Conservation (phyloP, 305 asterid species). For the Solanum hybrid region DNA sequence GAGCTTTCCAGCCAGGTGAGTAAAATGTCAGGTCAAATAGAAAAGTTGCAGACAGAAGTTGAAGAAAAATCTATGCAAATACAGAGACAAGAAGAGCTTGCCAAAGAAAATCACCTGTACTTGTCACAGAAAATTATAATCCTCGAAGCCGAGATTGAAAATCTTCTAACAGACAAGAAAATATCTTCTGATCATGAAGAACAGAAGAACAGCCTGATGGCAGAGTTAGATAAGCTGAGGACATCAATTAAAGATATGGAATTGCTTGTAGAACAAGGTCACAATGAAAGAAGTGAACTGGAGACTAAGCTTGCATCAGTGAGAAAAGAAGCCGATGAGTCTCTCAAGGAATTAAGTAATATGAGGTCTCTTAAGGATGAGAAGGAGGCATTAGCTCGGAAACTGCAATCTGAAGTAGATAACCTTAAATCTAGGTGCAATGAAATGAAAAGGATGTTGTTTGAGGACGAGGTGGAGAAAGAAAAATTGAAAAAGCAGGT, state of each 20-base stretch:
- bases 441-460: slow-evolving; percentile 29
- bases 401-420: slow-evolving; percentile 42
- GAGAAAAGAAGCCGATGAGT: slow-evolving; percentile 39
- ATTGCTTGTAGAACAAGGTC: slow-evolving; percentile 29
- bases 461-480: slow-evolving; percentile 49
- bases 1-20: slow-evolving; percentile 38
- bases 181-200: slow-evolving; percentile 28
- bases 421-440: slow-evolving; percentile 33
- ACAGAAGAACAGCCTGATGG: slow-evolving; percentile 26
- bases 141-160: slow-evolving; percentile 40
- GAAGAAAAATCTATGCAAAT: slow-evolving; percentile 32
- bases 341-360: slow-evolving; percentile 29
- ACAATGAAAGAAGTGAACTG: slow-evolving; percentile 40
- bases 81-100: slow-evolving; percentile 35
- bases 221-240: slow-evolving; percentile 44
- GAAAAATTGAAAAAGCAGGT: slow-evolving; percentile 56
- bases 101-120: slow-evolving; percentile 29
- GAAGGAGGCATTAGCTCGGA: slow-evolving; percentile 34
- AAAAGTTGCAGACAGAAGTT: slow-evolving; percentile 41
- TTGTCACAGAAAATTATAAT: slow-evolving; percentile 40
- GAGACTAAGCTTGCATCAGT: slow-evolving; percentile 29
- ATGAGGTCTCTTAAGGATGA: slow-evolving; percentile 40
- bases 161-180: slow-evolving; percentile 22
- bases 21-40: slow-evolving; percentile 32
- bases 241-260: slow-evolving; percentile 39